Evolutionary conservation across 306 rosid species (phyloP).

Genomic region (Castanea sativa): DNA sequence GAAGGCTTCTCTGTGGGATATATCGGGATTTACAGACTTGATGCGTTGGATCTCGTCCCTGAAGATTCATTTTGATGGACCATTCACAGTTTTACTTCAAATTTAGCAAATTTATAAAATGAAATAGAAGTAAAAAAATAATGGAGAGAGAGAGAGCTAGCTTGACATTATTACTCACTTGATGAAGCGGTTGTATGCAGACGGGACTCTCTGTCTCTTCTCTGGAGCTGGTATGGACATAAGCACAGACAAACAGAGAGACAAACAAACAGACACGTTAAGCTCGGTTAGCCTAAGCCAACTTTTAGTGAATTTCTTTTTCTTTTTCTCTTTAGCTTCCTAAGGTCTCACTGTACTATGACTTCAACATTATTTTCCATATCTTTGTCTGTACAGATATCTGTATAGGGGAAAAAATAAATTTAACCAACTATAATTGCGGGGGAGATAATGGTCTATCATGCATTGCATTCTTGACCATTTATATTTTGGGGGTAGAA

Average conservation of each 20-base stretch:
- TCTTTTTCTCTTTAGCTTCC: neutral
- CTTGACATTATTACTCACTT: constrained; percentile 52
- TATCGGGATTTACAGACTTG: constrained; percentile 97
- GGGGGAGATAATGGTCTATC: constrained; percentile 30
- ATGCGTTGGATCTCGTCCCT: constrained; percentile 99
- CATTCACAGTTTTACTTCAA: neutral
- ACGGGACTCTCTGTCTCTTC: constrained; percentile 99
- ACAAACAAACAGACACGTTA: constrained; percentile 40
- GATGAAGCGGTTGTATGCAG: constrained; percentile 99
- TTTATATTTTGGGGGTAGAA: constrained; percentile 6
- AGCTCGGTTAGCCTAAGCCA: constrained; percentile 21
- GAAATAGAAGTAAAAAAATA: neutral
- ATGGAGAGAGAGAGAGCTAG: neutral
- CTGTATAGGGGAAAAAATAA: neutral
- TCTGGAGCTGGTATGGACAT: constrained; percentile 82
- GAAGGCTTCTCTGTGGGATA: constrained; percentile 97
- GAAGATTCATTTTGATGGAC: constrained; percentile 15
- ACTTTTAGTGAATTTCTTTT: constrained; percentile 3
- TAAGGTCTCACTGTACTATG: neutral
- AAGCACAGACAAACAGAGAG: constrained; percentile 31
- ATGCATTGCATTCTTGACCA: constrained; percentile 15
- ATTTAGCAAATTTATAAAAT: neutral
- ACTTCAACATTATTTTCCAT: constrained; percentile 22
- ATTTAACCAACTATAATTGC: constrained; percentile 31
- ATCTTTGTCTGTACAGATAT: constrained; percentile 12